A percentile compares a stretch with the other conserved stretches of the same genome.
Conservation (phyloP, 2,329 filamentous ascomycete genomes). For the Aspergillus sp. region DNA sequence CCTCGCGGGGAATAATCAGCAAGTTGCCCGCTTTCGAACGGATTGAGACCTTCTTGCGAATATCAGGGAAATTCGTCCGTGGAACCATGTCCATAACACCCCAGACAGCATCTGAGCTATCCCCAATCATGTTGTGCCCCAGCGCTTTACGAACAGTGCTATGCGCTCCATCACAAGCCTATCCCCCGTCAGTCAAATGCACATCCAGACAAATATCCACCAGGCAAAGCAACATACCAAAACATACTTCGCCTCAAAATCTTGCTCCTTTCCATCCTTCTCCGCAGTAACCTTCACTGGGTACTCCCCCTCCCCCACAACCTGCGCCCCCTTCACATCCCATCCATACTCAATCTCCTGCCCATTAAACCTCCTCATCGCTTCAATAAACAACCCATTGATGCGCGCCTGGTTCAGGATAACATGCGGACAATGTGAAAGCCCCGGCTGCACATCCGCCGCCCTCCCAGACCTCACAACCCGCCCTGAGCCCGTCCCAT, state of each 20-base stretch:
- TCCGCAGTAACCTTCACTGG: constrained; percentile 48
- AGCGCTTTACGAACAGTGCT: constrained; percentile 41
- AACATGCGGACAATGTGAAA: constrained; percentile 57
- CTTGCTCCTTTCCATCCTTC: constrained; percentile 44
- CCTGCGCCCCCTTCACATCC: constrained; percentile 51
- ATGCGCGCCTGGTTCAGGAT: constrained; percentile 59
- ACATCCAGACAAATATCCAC: neutral
- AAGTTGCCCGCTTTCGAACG: constrained; percentile 49
- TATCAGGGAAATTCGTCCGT: constrained; percentile 51
- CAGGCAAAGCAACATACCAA: constrained; percentile 41
- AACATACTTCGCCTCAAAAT: constrained; percentile 52
- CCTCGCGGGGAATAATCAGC: constrained; percentile 55
- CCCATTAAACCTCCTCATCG: constrained; percentile 46
- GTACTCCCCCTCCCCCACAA: constrained; percentile 53
- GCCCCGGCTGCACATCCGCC: constrained; percentile 54
- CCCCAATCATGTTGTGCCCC: constrained; percentile 58
- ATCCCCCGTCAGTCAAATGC: neutral
- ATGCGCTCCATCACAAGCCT: constrained; percentile 52
- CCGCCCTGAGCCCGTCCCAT: neutral
- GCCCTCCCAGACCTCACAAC: constrained; percentile 49
- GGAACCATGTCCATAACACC: constrained; percentile 58
- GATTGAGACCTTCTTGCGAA: constrained; percentile 51
- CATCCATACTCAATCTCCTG: constrained; percentile 57
- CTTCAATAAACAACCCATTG: constrained; percentile 55
- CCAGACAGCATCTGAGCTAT: constrained; percentile 58